Evolutionary conservation across 176 grass and related monocot genomes (phyloP).

Genomic region (Thinopyrum elongatum): DNA sequence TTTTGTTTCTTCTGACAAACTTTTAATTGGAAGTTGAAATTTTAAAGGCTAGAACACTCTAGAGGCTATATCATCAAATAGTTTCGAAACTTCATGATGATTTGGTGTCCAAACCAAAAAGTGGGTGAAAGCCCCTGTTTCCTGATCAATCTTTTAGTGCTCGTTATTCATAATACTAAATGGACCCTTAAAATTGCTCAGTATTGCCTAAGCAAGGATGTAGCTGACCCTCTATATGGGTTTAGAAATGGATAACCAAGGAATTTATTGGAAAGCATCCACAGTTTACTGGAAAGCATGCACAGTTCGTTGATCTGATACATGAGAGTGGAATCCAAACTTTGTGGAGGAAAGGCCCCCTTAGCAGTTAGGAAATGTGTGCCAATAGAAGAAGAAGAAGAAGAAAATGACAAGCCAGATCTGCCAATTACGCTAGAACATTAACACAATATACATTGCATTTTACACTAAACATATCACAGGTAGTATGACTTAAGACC

Average conservation of each 20-base stretch:
- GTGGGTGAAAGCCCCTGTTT: background rate
- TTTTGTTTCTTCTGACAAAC: background rate
- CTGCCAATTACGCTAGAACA: background rate
- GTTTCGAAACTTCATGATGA: background rate
- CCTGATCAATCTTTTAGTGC: background rate
- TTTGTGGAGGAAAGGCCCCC: background rate
- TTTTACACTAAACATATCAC: background rate
- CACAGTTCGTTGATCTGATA: background rate
- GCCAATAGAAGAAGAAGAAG: background rate
- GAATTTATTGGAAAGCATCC: too few species aligned
- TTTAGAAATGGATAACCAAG: too few species aligned
- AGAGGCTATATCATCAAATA: background rate
- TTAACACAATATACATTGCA: background rate
- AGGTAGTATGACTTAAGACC: background rate
- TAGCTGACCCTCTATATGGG: background rate
- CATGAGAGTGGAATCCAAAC: background rate
- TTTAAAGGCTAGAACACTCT: background rate
- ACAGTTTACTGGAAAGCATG: background rate
- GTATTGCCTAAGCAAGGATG: background rate
- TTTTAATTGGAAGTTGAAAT: background rate
- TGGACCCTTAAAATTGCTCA: background rate
- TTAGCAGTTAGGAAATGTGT: slow-evolving; percentile 3
- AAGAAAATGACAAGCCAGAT: background rate
- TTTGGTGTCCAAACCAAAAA: background rate
- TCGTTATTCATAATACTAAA: background rate